Base-by-base conservation (phyloP, 306 rosid genomes). In the Quercus alba region DNA sequence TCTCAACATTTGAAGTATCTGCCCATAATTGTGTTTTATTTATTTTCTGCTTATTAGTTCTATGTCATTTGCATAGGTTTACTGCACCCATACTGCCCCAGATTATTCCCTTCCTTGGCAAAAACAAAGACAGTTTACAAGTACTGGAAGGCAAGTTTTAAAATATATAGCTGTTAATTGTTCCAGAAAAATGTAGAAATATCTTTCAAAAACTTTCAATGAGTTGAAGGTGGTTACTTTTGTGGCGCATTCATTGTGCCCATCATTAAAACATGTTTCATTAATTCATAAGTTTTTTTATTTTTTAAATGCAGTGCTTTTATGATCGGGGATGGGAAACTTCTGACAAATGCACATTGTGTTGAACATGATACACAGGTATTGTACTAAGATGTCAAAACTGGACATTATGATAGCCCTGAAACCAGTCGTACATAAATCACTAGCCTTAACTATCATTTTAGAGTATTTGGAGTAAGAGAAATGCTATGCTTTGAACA, bases 71-170 rank as follows among this genome's bases (percentile, higher is more conserved):
- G 66, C 55, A 41, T 80, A 95, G 99, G 98, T 95, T 84, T 95
- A 95, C 88, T 93, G 99, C 87, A 95, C 99, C 18, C 99, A 95
- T 74, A 89, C 97, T 3, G 94, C 93, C 9, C 99, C 99, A 18
- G 98, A 95, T 84, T 95, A 95, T 83, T 95, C 99, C 64, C 97
- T 95, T 85, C 99, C 99, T 63, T 95, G 98, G 99, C 98, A 95
- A 87, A 95, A 93, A 76, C 99, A 93, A 84, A 88, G 99, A 86
- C 99, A 93, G 82, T 93, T 9, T 84, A 88, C 99, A 62, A 93
- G 98, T 87, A 95, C 99, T 17, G 98, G 98, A 85, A 93, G 99
- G 99, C 85, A 91, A 87, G 91, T 80, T 81, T 87, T 78, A 52
- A 82, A 79, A 82, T 57, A 68, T 72, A 78, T 63, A 11, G 74